Evolutionary conservation across 139 green algal species (phyloP).

Genomic region (Coelastrella sp.): DNA sequence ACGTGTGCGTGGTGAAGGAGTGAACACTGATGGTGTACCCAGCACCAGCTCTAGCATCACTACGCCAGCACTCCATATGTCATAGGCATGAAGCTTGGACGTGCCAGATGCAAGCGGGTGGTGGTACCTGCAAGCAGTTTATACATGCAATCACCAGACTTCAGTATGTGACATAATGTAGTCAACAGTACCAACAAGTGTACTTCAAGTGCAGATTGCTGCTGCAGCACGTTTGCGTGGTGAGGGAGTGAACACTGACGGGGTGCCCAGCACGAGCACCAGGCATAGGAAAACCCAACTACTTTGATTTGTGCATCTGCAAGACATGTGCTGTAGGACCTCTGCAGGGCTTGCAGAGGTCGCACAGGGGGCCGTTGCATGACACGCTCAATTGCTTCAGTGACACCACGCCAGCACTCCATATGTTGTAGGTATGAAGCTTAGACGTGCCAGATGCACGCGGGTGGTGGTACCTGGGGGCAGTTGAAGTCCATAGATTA

Average conservation of each 20-base stretch:
- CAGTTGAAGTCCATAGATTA: no score
- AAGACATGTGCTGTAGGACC: no score
- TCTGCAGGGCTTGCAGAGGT: no score
- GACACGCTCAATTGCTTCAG: no score
- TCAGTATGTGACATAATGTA: no score
- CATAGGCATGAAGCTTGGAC: slow-evolving; percentile 67
- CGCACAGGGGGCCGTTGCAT: no score
- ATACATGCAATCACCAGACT: no score
- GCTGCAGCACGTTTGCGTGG: slow-evolving; percentile 55
- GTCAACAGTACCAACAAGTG: no score
- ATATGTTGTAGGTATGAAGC: slow-evolving; percentile 70
- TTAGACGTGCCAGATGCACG: slow-evolving; percentile 31
- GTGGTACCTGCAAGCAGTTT: no score
- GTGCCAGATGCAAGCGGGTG: slow-evolving; percentile 10
- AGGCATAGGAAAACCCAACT: no score
- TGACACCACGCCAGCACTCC: slow-evolving; percentile 70
- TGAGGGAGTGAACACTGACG: slow-evolving; percentile 68
- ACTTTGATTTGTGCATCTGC: no score
- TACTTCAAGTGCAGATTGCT: no score
- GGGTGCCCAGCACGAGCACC: slow-evolving; percentile 80
- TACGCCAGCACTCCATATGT: slow-evolving; percentile 72
- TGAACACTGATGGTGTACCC: slow-evolving; percentile 77
- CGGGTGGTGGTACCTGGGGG: slow-evolving; percentile 27
- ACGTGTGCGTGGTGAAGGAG: slow-evolving; percentile 49
- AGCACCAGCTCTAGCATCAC: slow-evolving; percentile 84